A percentile compares a stretch with the other conserved stretches of the same genome.
Conservation (phyloP, 1,139 yeast genomes). For the Eremothecium coryli region DNA sequence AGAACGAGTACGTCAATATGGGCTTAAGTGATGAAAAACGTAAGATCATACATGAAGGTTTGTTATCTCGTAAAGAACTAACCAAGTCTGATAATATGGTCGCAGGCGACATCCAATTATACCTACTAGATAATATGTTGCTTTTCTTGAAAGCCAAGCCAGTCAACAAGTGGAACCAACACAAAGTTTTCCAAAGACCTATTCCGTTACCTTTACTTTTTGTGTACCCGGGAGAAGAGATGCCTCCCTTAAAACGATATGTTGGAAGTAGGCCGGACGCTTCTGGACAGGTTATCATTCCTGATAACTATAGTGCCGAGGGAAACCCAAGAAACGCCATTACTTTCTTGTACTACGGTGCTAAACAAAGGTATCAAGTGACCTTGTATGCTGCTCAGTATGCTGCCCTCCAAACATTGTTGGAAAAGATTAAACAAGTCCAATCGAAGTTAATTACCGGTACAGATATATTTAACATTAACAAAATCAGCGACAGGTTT, state of each 20-base stretch:
- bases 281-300: conserved; percentile 34
- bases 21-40: conserved; percentile 76
- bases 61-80: conserved; percentile 30
- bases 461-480: conserved; percentile 72
- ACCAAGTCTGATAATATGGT: conserved; percentile 24
- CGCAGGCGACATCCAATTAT: conserved; percentile 61
- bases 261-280: conserved; percentile 33
- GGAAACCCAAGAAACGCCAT: conserved; percentile 30
- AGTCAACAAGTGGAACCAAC: conserved; percentile 83
- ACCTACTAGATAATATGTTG: conserved; percentile 79
- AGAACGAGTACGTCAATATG: conserved; percentile 84
- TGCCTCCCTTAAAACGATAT: conserved; percentile 49
- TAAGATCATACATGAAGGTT: conserved; percentile 40
- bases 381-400: conserved; percentile 57
- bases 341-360: conserved; percentile 44
- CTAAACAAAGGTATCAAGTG: conserved; percentile 57
- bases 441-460: conserved; percentile 63
- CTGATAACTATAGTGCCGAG: conserved; percentile 10
- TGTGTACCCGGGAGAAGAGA: conserved; percentile 68
- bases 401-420: conserved; percentile 69
- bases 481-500: conserved; percentile 62
- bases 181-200: conserved; percentile 86
- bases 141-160: conserved; percentile 79
- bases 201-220: conserved; percentile 79
- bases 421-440: conserved; percentile 71